Percentiles rank a stretch among this genome's conserved stretches.
phyloP scores from a whole-genome alignment of 2,329 filamentous ascomycete species.

The Coleophoma eucalyptorum region DNA sequence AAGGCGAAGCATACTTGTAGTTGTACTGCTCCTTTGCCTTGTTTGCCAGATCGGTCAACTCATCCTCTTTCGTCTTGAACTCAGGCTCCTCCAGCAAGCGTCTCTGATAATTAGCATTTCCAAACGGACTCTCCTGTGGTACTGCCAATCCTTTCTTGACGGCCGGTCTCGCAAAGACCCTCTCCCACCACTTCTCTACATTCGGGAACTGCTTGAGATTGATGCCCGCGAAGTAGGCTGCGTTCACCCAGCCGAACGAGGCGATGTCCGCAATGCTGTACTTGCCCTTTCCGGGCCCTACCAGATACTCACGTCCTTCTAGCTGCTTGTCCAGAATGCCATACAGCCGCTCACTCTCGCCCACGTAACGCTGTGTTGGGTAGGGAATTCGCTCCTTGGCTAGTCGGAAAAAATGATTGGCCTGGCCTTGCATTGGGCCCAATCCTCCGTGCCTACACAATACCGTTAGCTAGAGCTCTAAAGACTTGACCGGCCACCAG shows the following conservation, averaged over 20 bases:
- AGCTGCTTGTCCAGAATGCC: conserved; percentile 68
- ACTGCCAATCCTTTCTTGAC: conserved; percentile 62
- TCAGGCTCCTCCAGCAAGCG: conserved; percentile 42
- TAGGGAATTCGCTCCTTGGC: conserved; percentile 68
- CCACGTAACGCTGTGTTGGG: conserved; percentile 68
- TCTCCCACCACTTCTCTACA: conserved; percentile 63
- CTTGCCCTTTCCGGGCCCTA: conserved; percentile 49
- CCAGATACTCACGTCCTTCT: conserved; percentile 43
- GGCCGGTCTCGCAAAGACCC: conserved; percentile 53
- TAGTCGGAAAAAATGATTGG: conserved; percentile 68
- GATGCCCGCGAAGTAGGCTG: conserved; percentile 54
- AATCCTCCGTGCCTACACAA: conserved; percentile 58
- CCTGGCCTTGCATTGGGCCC: conserved; percentile 70
- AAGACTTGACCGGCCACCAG: no score
- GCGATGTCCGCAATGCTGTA: conserved; percentile 71
- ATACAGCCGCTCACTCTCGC: conserved; percentile 73
- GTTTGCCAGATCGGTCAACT: conserved; percentile 15
- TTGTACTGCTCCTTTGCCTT: conserved; percentile 22
- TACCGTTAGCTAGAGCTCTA: background rate
- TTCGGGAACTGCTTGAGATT: conserved; percentile 63
- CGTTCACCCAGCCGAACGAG: conserved; percentile 65
- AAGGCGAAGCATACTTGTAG: conserved; percentile 25
- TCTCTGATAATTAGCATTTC: conserved; percentile 37
- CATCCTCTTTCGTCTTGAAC: conserved; percentile 39
- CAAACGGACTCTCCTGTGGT: conserved; percentile 40